Evolutionary conservation across 2,329 filamentous ascomycete genomes (phyloP), one percentile per base, ranked within the genome.

Genomic region (Aspergillus sp.): DNA sequence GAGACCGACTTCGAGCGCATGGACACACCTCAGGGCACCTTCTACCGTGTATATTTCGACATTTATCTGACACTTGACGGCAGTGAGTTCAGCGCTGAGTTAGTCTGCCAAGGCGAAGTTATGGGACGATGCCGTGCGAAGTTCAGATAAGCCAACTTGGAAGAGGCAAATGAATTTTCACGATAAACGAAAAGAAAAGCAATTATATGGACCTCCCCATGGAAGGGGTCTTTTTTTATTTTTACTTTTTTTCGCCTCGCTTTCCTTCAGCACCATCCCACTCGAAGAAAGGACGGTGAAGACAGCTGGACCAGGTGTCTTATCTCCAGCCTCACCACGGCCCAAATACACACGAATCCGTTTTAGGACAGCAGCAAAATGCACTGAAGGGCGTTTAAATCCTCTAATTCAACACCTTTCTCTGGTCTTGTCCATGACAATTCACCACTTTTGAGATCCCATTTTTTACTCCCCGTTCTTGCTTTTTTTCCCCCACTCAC

Each of bases 1-100:
- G 95, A 99, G 77, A 98, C 97, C 79, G 95, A 99, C 75, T 99
- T 99, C 70, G 95, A 99, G 79, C 88, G 95, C 72, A 98, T 98
- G 95, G 95, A 98, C 74, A 98, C 95, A 1, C 93, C 95, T 5
- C 93, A 99, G 75, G 95, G 95, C 61, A 96, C 91, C 3, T 96
- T 96, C 76, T 96, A 96, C 81, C 88, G 91, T 63, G 83, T 85
- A 46, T 85, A 85, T 73, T 85, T 85, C 65, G 83, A 85, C 65
- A 85, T 85, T 58, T 96, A 96, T 76, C 86, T 99, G 64, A 98
- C 95, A 0, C 87, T 99, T 15, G 95, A 99, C 70, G 95, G 95
- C 20, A 96, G 91, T 52, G 95, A 99, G 75, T 98, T 99, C 81
- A 98, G 95, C 68, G 95, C 95, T 53, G 95, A 98, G 80, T 82